Base-by-base conservation (phyloP, 805 yeast species). In the Candida jianshihensis region DNA sequence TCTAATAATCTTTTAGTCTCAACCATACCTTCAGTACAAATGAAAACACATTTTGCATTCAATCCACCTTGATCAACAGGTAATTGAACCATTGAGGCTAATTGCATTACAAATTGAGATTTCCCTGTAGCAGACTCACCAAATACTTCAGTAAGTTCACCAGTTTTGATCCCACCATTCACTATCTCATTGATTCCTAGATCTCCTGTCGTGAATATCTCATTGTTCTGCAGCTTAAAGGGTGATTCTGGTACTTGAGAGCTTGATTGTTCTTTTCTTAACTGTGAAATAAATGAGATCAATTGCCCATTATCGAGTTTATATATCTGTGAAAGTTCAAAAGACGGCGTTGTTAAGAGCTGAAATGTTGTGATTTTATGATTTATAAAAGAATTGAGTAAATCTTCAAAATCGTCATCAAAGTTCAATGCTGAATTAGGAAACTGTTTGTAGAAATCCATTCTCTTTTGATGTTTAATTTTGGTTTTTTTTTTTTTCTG, bases 41-140 rank as follows among this genome's bases (percentile, higher is more conserved):
- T 75, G 49, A 71, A 81, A n/a, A 88, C 72, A n/a, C 76, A 72
- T 36, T 69, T 64, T 38, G 61, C 57, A 14, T 60, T 66, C 8
- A 73, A 41, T 0, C 84, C 83, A 4, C 78, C 77, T 26, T 59
- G 44, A 14, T 54, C 60, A 10, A 19, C 31, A 0, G 79, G 70
- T 9, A 72, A 46, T 44, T 80, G 87, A 11, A 79, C 75, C 2
- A 77, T 61, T 4, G 77, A 60, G 2, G 82, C 66, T 35, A 88
- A 48, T 44, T 81, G 90, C 62, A 80, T 68, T 19, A 83, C 60
- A 4, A 89, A 59, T 46, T 89, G 94, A 0, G 96, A 80, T 51
- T 90, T 90, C 0, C 96, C 97, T 1, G 83, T 71, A 1, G 94
- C 84, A 34, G 94, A 77, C 19, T 81, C 82, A 0, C 97, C 97